phyloP scores from a whole-genome alignment of 352 stramenopile genomes.

The Pythium folliculosum region DNA sequence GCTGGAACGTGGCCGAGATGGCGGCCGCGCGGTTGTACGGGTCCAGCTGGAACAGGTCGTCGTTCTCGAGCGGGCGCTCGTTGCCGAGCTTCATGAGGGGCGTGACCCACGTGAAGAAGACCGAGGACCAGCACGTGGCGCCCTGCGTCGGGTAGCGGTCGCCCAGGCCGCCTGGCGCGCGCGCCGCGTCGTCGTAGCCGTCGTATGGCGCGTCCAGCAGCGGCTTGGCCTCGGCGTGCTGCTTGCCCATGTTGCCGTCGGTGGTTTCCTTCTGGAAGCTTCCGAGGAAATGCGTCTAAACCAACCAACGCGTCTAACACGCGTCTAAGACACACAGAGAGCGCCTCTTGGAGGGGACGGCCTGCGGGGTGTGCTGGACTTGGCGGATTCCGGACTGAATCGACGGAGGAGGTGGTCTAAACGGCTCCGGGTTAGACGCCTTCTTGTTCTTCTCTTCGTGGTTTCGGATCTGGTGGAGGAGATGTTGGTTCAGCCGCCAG shows the following conservation, averaged over 20 bases:
- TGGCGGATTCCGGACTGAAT: constrained; percentile 11
- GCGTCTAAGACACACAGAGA: neutral
- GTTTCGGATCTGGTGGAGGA: neutral
- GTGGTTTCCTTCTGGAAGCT: constrained; percentile 14
- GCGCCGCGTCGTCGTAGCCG: constrained; percentile 17
- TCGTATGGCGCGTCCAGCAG: constrained; percentile 29
- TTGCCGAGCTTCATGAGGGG: constrained; percentile 86
- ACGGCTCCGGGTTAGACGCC: neutral
- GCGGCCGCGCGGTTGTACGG: constrained; percentile 58
- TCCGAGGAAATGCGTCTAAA: neutral
- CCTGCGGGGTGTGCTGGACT: neutral
- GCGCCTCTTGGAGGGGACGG: neutral
- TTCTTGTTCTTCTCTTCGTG: neutral
- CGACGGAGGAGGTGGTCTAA: neutral
- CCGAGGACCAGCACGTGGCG: constrained; percentile 46
- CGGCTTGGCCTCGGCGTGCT: constrained; percentile 33
- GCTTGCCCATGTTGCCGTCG: constrained; percentile 10
- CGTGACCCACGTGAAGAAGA: constrained; percentile 89
- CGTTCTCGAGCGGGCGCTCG: constrained; percentile 68
- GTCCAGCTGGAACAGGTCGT: constrained; percentile 87
- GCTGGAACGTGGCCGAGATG: constrained; percentile 50
- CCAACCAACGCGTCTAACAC: no score
- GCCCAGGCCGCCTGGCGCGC: constrained; percentile 36
- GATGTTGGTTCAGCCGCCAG: neutral
- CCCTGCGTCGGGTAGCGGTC: constrained; percentile 69